A percentile compares a stretch with the other conserved stretches of the same genome.
Conservation (phyloP, 129 eudicot species). For the Tagetes patula region DNA sequence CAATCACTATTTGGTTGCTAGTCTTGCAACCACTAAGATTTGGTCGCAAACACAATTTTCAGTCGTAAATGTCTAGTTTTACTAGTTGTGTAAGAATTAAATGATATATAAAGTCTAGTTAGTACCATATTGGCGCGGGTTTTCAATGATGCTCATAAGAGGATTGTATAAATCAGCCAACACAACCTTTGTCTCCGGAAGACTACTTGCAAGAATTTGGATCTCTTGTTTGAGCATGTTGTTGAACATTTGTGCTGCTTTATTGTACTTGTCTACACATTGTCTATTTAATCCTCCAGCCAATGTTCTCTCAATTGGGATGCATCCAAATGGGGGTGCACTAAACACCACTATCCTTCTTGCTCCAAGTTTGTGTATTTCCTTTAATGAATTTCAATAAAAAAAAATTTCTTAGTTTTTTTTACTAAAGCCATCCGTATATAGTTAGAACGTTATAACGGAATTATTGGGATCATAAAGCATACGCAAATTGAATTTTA, state of each 20-base stretch:
- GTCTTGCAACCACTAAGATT: too few species aligned
- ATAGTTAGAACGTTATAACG: too few species aligned
- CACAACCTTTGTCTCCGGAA: conserved; percentile 32
- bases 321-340: conserved; percentile 46
- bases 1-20: too few species aligned
- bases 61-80: too few species aligned
- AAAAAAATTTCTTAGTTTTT: background rate
- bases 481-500: too few species aligned
- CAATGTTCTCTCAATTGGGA: conserved; percentile 29
- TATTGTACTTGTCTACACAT: conserved; percentile 23
- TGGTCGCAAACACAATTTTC: too few species aligned
- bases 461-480: too few species aligned
- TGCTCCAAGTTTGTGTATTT: conserved; percentile 41
- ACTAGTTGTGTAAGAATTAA: background rate
- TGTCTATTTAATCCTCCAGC: conserved; percentile 16
- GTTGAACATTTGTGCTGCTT: conserved; percentile 29
- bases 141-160: conserved; percentile 33
- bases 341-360: conserved; percentile 38
- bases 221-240: conserved; percentile 19
- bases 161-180: conserved; percentile 42
- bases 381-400: conserved; percentile 11
- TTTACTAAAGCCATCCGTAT: too few species aligned
- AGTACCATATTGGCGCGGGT: conserved; percentile 47
- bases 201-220: background rate
- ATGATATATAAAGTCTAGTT: background rate